Base-by-base conservation (phyloP, 495 filamentous ascomycete species). In the Penicillium lagena region DNA sequence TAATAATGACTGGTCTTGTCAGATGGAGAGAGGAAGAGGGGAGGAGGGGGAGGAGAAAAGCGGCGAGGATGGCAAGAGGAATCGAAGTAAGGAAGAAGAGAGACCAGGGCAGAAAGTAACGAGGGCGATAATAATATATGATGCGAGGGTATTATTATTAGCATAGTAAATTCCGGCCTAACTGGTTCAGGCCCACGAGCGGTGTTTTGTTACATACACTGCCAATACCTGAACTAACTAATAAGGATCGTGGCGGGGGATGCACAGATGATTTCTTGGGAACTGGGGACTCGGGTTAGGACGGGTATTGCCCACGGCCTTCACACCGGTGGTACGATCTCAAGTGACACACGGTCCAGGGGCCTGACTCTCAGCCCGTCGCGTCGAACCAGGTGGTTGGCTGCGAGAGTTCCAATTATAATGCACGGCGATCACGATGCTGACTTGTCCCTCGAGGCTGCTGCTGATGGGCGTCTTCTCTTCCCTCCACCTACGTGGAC, bases 231-330 rank as follows among this genome's bases (percentile, higher is more conserved):
- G 22, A 22, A 22, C 22, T 22, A 22, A 50, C 54, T 60, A 58
- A 51, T 47, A 54, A 55, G 51, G 59, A 61, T 61, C 58, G 55
- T 58, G 51, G 56, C 53, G 59, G 57, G 56, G 59, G 54, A 58
- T 58, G 57, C 49, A 54, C 55, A 54, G 51, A 42, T 37, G 39
- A 53, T 46, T 49, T 52, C 49, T 40, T 49, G 43, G 43, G 52
- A 55, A 49, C 46, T 42, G 40, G 41, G 40, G 45, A 40, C 31
- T 40, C 8, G 13, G 33, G 31, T 22, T 22, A 27, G 45, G 45
- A 46, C 48, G 45, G 50, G 50, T 37, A 48, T 42, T 27, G 35
- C 22, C 22, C 22, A 22, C 22, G 6, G 3, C 22, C 22, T 22
- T 46, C 35, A 40, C 35, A 7, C 14, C n/a, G 8, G 14, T 36